Base-by-base conservation (phyloP, 2,329 filamentous ascomycete genomes). In the Rugonectria rugulosa region DNA sequence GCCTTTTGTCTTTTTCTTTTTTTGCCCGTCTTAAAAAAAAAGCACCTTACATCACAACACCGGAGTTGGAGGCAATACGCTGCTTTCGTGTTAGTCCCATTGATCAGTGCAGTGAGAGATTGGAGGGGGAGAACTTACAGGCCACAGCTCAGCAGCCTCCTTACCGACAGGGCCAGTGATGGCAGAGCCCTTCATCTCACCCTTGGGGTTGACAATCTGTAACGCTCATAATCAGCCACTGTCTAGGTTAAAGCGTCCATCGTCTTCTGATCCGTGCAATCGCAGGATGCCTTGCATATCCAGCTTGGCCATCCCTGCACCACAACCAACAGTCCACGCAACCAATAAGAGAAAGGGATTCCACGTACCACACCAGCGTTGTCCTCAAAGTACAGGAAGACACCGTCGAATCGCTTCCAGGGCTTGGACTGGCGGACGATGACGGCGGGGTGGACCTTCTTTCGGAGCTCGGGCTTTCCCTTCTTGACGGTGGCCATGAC, bases 401-500 rank as follows among this genome's bases (percentile, higher is more conserved):
- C 91, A 82, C 95, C 96, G 80, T 99, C 95, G 72, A 91, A 90
- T 80, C 95, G 89, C 87, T 95, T 93, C 95, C 95, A 99, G 74
- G 95, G 95, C 89, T 99, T 99, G 85, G 90, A 91, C 86, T 98
- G 95, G 80, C 95, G 87, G 79, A 98, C 94, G 77, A 99, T 95
- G 77, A 99, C 94, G 75, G 95, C 95, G 72, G 95, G 95, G 92
- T 99, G 97, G 81, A 99, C 95, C 91, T 99, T 99, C 91, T 99
- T 99, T 82, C 96, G 88, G 77, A 99, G 86, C 84, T 99, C 96
- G 66, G 96, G 96, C 92, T 99, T 99, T 84, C 96, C 95, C 91
- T 99, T 98, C 92, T 99, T 98, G 84, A 98, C 95, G 70, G 95
- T 98, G 69, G 94, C 94, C 93, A 99, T 98, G 78, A 98, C 95